Evolutionary conservation across 495 filamentous ascomycete genomes (phyloP).

Genomic region (Penicillium atrosanguineum): DNA sequence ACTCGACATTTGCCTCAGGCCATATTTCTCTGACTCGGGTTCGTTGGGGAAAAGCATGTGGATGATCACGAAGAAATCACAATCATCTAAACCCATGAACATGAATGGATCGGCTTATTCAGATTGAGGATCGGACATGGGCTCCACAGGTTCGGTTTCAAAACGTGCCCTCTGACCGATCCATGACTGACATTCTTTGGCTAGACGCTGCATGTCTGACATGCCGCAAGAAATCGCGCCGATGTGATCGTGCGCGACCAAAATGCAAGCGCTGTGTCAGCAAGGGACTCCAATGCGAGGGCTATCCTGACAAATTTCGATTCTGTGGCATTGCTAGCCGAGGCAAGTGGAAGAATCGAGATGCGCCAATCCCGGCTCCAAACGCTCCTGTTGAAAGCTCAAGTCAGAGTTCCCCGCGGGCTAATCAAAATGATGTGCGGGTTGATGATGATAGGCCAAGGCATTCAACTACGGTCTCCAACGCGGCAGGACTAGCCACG

Average conservation of each 20-base stretch:
- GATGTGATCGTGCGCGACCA: slow-evolving; percentile 22
- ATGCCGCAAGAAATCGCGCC: slow-evolving; percentile 22
- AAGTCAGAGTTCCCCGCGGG: background rate
- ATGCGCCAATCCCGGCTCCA: slow-evolving; percentile 1
- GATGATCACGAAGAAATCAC: too few species aligned
- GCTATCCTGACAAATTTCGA: slow-evolving; percentile 41
- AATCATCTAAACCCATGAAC: too few species aligned
- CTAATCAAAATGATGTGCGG: too few species aligned
- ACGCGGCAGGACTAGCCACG: background rate
- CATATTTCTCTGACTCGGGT: background rate
- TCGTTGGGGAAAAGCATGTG: background rate
- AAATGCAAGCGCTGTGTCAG: slow-evolving; percentile 19
- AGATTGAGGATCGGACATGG: background rate
- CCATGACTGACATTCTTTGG: background rate
- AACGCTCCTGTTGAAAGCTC: background rate
- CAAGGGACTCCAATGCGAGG: slow-evolving; percentile 27
- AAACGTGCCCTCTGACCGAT: background rate
- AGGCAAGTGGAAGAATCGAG: slow-evolving; percentile 34
- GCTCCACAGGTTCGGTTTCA: background rate
- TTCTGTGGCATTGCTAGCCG: slow-evolving; percentile 40
- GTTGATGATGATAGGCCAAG: too few species aligned
- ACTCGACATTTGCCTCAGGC: background rate
- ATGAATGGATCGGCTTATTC: too few species aligned
- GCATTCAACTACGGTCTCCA: too few species aligned
- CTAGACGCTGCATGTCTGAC: slow-evolving; percentile 22